These are phyloP conservation scores for Backusella liffmaniae DNA, from an alignment of 192 early-diverging fungal species.

Conservation along the genomic window DNA sequence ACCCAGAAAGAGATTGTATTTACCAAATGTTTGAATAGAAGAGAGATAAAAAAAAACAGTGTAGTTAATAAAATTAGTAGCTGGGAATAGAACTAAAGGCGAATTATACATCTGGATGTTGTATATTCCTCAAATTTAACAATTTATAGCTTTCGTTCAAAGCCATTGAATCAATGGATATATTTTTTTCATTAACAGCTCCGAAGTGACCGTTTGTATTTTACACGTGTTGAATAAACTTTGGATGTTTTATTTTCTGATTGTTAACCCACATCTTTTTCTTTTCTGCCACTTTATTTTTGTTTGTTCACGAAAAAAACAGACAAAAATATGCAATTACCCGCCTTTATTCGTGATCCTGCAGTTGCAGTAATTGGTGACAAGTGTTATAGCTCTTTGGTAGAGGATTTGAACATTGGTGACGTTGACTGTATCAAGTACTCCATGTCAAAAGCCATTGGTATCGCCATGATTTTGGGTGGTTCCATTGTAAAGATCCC, in stretches of 20 bases:
- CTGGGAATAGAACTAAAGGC: too few relatives aligned
- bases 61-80: too few relatives aligned
- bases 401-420: conserved; percentile 67
- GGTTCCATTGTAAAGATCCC: conserved; percentile 93
- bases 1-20: background rate
- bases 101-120: too few relatives aligned
- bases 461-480: conserved; percentile 86
- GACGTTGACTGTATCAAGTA: conserved; percentile 78
- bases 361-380: conserved; percentile 75
- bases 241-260: background rate
- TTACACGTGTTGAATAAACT: conserved; percentile 2
- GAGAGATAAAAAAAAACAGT: background rate
- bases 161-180: background rate
- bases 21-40: background rate
- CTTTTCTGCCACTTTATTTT: background rate
- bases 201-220: background rate
- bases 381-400: conserved; percentile 70
- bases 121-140: background rate
- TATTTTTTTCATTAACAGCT: background rate
- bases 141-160: background rate
- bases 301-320: background rate
- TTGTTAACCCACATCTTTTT: background rate
- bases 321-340: conserved; percentile 47
- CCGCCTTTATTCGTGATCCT: conserved; percentile 60
- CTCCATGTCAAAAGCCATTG: conserved; percentile 84